Base-by-base conservation (phyloP, 2,329 filamentous ascomycete genomes). In the Nemania abortiva region DNA sequence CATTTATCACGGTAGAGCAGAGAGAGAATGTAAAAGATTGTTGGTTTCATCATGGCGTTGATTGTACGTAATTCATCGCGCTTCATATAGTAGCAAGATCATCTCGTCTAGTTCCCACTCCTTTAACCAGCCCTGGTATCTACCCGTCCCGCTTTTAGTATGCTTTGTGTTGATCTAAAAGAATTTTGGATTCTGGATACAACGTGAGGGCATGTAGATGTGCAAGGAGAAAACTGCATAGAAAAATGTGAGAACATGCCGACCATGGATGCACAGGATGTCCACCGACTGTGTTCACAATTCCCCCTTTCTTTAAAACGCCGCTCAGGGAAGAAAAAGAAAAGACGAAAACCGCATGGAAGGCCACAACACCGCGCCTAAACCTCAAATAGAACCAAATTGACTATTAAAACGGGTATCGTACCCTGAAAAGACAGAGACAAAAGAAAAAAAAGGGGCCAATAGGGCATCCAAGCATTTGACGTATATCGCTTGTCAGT, bases 11-110 rank as follows among this genome's bases (percentile, higher is more conserved):
- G 9, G 20, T 18, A 10, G 7, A 45, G 13, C 31, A 20, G 53
- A 50, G n/a, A 27, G 6, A 31, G 24, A 24, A 15, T 1, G 10
- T 24, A 49, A 42, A 55, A 58, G 34, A 24, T 20, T 47, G 24
- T 50, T 50, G 47, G 13, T 63, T 47, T 62, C 29, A 54, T 63
- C 18, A 45, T 54, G 9, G 11, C 15, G n/a, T 62, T 39, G 7
- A 56, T 61, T 61, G 7, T 29, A 29, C 59, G 27, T 59, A 67
- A 67, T 4, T 59, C 47, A 67, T 59, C 24, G 45, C 15, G 31
- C n/a, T 42, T 57, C 4, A n/a, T 47, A 57, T 53, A 63, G 45
- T 61, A 49, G n/a, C 5, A 49, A 20, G 9, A 59, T 22, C 27
- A 37, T 37, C 11, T 29, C 10, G 9, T 31, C n/a, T 15, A 60